These are phyloP conservation scores for Fusarium mangiferae DNA, from an alignment of 2,329 filamentous ascomycete genomes.

Conservation along the genomic window DNA sequence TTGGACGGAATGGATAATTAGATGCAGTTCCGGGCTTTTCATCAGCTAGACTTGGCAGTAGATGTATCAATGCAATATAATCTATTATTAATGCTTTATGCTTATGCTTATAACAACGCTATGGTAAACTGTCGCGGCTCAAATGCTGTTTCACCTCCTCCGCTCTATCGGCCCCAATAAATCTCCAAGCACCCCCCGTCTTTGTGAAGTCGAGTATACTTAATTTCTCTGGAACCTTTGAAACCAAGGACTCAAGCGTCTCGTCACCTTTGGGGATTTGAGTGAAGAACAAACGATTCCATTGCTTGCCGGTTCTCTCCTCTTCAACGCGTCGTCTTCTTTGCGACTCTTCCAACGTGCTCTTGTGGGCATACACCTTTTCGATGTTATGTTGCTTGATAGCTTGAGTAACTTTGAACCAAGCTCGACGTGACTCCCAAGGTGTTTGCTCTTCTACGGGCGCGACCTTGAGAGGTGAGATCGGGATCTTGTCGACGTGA, in stretches of 20 bases:
- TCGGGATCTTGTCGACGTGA: slow-evolving; percentile 4
- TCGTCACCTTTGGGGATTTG: not conserved
- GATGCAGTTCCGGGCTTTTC: not conserved
- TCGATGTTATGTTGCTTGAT: slow-evolving; percentile 80
- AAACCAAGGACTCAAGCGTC: not conserved
- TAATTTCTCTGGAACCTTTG: not conserved
- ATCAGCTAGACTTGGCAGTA: not conserved
- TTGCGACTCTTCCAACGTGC: slow-evolving; percentile 84
- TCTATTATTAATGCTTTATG: not conserved
- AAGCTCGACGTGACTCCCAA: slow-evolving; percentile 83
- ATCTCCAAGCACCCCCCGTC: slow-evolving; percentile 4
- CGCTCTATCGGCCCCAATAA: not conserved
- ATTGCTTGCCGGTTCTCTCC: slow-evolving; percentile 55
- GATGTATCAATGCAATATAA: not conserved
- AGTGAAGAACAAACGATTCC: slow-evolving; percentile 30
- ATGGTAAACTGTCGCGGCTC: slow-evolving; percentile 50
- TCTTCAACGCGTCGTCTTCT: slow-evolving; percentile 78
- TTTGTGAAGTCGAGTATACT: not conserved
- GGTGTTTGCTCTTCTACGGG: slow-evolving; percentile 76
- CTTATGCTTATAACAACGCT: slow-evolving; percentile 47
- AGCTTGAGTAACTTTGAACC: slow-evolving; percentile 78
- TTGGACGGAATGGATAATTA: not conserved
- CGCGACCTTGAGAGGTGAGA: not conserved
- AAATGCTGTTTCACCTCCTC: not conserved
- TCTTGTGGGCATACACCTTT: slow-evolving; percentile 76